Evolutionary conservation across 257 asterid species (phyloP).

Genomic region (Ocimum tenuiflorum): DNA sequence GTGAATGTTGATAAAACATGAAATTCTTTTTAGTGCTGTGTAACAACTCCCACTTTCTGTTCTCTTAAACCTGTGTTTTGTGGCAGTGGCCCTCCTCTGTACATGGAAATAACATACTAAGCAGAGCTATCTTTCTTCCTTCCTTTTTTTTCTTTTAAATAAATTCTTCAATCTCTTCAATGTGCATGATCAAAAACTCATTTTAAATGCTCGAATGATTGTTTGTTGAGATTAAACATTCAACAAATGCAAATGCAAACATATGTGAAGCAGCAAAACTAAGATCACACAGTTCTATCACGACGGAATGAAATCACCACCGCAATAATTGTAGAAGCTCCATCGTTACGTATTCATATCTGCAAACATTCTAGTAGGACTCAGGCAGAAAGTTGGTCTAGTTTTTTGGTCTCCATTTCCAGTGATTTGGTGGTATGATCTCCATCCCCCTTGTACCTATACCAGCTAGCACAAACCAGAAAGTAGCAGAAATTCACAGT

Average conservation of each 20-base stretch:
- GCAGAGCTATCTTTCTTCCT: not conserved
- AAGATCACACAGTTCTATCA: too few relatives aligned
- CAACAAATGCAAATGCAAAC: too few relatives aligned
- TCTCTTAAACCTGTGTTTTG: not conserved
- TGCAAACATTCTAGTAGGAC: not conserved
- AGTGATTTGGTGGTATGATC: not conserved
- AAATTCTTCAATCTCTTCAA: not conserved
- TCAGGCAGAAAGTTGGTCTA: slow-evolving; percentile 35
- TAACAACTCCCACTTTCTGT: not conserved
- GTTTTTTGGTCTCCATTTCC: too few relatives aligned
- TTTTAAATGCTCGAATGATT: too few relatives aligned
- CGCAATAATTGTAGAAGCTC: too few relatives aligned
- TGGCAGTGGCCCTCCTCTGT: not conserved
- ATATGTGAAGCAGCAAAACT: too few relatives aligned
- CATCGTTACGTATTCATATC: too few relatives aligned
- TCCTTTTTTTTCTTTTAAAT: too few relatives aligned
- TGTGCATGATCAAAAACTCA: too few relatives aligned
- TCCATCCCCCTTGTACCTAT: slow-evolving; percentile 52
- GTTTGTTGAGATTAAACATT: too few relatives aligned
- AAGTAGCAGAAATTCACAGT: slow-evolving; percentile 42
- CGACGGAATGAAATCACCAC: too few relatives aligned
- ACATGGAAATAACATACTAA: not conserved
- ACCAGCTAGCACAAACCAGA: slow-evolving; percentile 57
- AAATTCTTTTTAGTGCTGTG: too few relatives aligned
- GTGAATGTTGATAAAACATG: not conserved